phyloP scores from a whole-genome alignment of 176 grass and related monocot species.

The Luzula sylvatica region DNA sequence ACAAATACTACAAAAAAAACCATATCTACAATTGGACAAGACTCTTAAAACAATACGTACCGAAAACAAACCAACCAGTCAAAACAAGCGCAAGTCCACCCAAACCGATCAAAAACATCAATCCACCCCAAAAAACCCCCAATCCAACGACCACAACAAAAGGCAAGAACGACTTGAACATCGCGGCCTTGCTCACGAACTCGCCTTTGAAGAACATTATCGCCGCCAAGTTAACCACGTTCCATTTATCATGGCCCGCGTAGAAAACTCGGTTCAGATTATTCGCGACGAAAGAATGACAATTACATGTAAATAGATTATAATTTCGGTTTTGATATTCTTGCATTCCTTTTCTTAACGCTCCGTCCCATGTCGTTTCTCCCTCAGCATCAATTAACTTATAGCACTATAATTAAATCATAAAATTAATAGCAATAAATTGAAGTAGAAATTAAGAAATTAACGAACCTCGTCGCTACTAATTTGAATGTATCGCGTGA shows the following conservation, averaged over 20 bases:
- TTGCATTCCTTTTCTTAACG: conserved; percentile 51
- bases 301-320: conserved; percentile 92
- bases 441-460: background rate
- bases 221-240: conserved; percentile 66
- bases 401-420: conserved; percentile 30
- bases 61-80: conserved; percentile 68
- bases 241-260: conserved; percentile 55
- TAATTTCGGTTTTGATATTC: conserved; percentile 84
- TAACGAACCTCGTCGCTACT: conserved; percentile 48
- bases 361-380: conserved; percentile 48
- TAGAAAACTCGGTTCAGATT: conserved; percentile 70
- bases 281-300: conserved; percentile 86
- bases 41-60: conserved; percentile 74
- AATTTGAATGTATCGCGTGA: conserved; percentile 68
- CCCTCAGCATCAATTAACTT: conserved; percentile 46
- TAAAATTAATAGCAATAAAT: background rate
- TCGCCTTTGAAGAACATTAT: conserved; percentile 51
- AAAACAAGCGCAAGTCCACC: conserved; percentile 29
- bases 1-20: background rate
- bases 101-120: conserved; percentile 37
- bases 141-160: conserved; percentile 33
- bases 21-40: conserved; percentile 58
- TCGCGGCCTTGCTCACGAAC: conserved; percentile 39
- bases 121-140: conserved; percentile 39
- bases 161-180: conserved; percentile 50